Evolutionary conservation across 305 asterid species (phyloP).

Genomic region (Fraxinus latifolia): DNA sequence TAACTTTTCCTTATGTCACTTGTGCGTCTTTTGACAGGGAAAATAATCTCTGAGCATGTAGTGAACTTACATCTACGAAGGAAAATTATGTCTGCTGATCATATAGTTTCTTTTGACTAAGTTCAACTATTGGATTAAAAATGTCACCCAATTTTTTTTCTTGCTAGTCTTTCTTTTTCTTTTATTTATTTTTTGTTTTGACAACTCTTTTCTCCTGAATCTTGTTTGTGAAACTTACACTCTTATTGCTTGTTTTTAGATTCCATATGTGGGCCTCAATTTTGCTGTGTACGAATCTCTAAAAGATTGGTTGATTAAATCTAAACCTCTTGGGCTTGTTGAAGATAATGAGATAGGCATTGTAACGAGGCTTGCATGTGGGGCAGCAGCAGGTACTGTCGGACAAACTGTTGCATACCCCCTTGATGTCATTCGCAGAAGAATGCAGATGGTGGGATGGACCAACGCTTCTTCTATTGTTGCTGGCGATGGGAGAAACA

Average conservation of each 20-base stretch:
- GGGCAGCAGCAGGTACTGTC: conserved; percentile 92
- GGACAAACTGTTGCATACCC: conserved; percentile 97
- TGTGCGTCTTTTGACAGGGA: neutral
- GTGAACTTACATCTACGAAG: neutral
- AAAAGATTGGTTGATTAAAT: conserved; percentile 73
- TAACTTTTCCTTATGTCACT: neutral
- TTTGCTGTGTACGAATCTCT: conserved; percentile 92
- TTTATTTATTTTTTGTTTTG: neutral
- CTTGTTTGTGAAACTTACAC: conserved; percentile 16
- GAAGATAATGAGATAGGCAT: conserved; percentile 80
- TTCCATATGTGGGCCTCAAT: conserved; percentile 93
- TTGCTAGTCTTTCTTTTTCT: neutral
- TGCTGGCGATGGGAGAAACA: conserved; percentile 70
- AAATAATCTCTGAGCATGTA: neutral
- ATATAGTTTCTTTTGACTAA: neutral
- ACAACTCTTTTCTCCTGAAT: neutral
- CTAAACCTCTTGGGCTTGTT: conserved; percentile 55
- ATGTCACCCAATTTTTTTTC: neutral
- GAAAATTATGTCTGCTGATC: neutral
- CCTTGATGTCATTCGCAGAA: conserved; percentile 84
- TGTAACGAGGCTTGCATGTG: conserved; percentile 78
- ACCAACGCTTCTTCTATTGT: conserved; percentile 72
- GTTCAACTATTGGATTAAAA: neutral
- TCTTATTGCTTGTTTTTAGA: conserved; percentile 42
- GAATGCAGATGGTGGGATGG: conserved; percentile 99